These are phyloP conservation scores for Picochlorum sp. DNA, from an alignment of 139 green algal genomes.

Conservation along the genomic window DNA sequence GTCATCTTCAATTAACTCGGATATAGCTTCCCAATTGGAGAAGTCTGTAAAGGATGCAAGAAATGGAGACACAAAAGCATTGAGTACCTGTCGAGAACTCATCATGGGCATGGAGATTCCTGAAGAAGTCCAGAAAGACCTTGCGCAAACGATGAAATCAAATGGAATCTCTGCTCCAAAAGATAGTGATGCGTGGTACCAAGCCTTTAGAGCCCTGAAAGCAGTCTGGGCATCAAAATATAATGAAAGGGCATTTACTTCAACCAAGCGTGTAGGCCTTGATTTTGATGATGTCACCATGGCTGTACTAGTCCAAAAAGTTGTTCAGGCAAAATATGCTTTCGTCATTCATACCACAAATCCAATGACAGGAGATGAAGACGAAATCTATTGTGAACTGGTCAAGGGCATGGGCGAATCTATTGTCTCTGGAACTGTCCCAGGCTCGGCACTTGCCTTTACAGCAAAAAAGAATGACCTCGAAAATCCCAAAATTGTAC, in stretches of 20 bases:
- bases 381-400: constrained; percentile 93
- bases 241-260: constrained; percentile 87
- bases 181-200: constrained; percentile 1
- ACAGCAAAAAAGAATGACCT: constrained; percentile 62
- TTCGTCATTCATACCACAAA: constrained; percentile 99
- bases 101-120: constrained; percentile 48
- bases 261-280: constrained; percentile 71
- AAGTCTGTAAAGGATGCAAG: constrained; percentile 20
- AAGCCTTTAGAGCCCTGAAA: constrained; percentile 29
- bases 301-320: constrained; percentile 91
- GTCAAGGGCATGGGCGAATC: constrained; percentile 91
- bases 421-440: constrained; percentile 88
- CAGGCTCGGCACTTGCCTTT: constrained; percentile 79
- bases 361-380: constrained; percentile 57
- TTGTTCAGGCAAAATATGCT: constrained; percentile 89
- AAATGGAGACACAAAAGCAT: constrained; percentile 26
- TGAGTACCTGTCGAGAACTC: constrained; percentile 38
- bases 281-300: constrained; percentile 89
- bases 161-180: constrained; percentile 67
- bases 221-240: constrained; percentile 97
- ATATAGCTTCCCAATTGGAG: constrained; percentile 43
- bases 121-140: constrained; percentile 40
- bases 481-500: constrained; percentile 62
- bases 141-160: constrained; percentile 53
- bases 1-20: constrained; percentile 50